Evolutionary conservation across 78 protist genomes (phyloP), one percentile per base, ranked within the genome.

Genomic region (Ministeria vibrans): DNA sequence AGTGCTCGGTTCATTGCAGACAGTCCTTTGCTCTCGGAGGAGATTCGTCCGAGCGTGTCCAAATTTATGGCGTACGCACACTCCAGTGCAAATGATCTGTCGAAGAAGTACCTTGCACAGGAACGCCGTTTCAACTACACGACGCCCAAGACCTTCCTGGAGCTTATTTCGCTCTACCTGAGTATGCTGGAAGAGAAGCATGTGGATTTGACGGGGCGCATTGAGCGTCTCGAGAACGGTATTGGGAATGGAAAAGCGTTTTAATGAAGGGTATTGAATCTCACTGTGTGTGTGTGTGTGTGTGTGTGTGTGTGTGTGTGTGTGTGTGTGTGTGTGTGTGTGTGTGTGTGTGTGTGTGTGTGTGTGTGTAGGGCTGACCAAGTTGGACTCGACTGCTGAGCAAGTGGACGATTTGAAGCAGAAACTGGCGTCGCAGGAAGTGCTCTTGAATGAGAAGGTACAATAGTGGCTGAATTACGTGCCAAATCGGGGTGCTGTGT

Each of bases 91-190:
- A 79, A 84, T 51, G 86, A 77, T 44, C 5, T 28, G 38, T 32
- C 77, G 36, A 11, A 44, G 32, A 41, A 34, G 44, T 88, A 51
- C 68, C 46, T 75, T 18, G 79, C 5, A 3, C 30, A 44, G 34
- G 83, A 86, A 69, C 78, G 85, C 53, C 66, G 95, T 13, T 44
- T 86, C 88, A 83, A 66, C 70, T 91, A 91, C 86, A 91, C 93
- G 45, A 93, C 97, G 27, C 97, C 97, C 20, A 93, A 93, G 79
- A 39, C 79, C 6, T 93, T 82, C 88, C 86, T 93, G 23, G 97
- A 91, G 82, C 84, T 85, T 32, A 89, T 91, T 75, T 66, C 34
- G n/a, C 83, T 91, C 45, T 93, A 89, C 91, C 84, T 83, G 81
- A 6, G 7, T 2, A 34, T 89, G 77, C 63, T 91, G 20, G 51